Percentiles rank a stretch among this genome's conserved stretches.
These are phyloP conservation scores for Fusarium nurragi DNA, from an alignment of 2,329 filamentous ascomycete species.

Conservation along the genomic window DNA sequence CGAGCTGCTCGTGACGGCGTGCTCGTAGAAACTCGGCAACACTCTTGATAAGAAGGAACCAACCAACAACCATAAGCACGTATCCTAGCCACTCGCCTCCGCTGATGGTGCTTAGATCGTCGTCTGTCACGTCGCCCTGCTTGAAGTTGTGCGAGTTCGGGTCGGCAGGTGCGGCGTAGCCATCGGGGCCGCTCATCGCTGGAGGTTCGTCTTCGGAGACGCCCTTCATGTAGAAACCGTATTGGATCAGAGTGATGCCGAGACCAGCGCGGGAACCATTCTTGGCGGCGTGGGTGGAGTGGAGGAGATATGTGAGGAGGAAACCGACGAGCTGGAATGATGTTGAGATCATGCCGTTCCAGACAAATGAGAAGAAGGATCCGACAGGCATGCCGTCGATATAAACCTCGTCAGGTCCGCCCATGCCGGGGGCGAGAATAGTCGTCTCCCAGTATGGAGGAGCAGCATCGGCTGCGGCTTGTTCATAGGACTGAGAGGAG, in stretches of 20 bases:
- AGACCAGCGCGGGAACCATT: slow-evolving; percentile 95
- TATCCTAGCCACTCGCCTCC: slow-evolving; percentile 92
- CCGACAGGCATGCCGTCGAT: slow-evolving; percentile 95
- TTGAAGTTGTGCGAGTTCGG: slow-evolving; percentile 93
- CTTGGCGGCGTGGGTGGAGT: slow-evolving; percentile 98
- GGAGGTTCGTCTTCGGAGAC: slow-evolving; percentile 56
- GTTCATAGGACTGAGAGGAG: slow-evolving; percentile 83
- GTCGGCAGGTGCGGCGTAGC: slow-evolving; percentile 77
- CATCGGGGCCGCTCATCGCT: slow-evolving; percentile 61
- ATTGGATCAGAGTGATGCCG: slow-evolving; percentile 94
- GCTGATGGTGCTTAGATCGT: slow-evolving; percentile 63
- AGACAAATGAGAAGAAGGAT: slow-evolving; percentile 85
- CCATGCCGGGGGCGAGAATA: slow-evolving; percentile 90
- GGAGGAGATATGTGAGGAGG: slow-evolving; percentile 95
- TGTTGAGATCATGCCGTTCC: slow-evolving; percentile 97
- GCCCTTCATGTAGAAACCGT: slow-evolving; percentile 93
- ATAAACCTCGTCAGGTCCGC: slow-evolving; percentile 93
- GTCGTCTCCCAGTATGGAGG: slow-evolving; percentile 99
- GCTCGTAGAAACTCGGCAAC: slow-evolving; percentile 90
- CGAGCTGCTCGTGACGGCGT: slow-evolving; percentile 88
- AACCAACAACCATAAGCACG: slow-evolving; percentile 93
- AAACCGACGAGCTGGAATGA: slow-evolving; percentile 98
- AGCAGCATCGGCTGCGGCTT: slow-evolving; percentile 94
- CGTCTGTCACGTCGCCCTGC: slow-evolving; percentile 69
- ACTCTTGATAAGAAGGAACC: slow-evolving; percentile 97